Evolutionary conservation across 345 rosid genomes (phyloP), one percentile per base, ranked within the genome.

Genomic region (Xanthoceras sorbifolium): DNA sequence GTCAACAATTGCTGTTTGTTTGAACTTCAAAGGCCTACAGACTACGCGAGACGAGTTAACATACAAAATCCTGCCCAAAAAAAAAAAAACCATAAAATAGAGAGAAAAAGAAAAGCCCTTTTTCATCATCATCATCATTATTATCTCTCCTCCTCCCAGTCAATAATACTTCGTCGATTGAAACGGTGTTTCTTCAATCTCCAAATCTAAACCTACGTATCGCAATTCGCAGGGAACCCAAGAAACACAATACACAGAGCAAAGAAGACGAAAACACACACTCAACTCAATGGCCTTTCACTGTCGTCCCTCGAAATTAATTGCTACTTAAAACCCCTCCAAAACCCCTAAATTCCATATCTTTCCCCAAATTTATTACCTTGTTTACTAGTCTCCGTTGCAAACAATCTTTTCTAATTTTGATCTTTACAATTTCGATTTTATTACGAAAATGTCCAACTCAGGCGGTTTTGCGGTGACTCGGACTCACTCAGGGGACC

Each of bases 401-500:
- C 34, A 36, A n/a, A 25, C 48, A n/a, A 20, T 28, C 59, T 31
- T 23, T 20, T 23, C 5, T 57, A 3, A 40, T 18, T 17, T 62
- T 29, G 67, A 63, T 52, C 50, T 3, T 54, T 11, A 26, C 18
- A 36, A 52, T 54, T 65, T 54, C 64, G 14, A 1, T 23, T n/a
- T 12, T 26, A 25, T 65, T 68, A 20, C 64, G 5, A 32, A 32
- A 38, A 85, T 88, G 88, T 75, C 86, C 71, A 78, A 86, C 78
- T 71, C 83, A 20, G 79, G 84, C 64, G 86, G 86, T 36, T 85
- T 36, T 79, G 77, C 85, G 46, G 67, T 83, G 59, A 72, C 82
- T 48, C 80, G 89, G 54, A 71, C 80, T 36, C 84, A 67, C 71
- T 55, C 83, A 22, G 84, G 77, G 5, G 80, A 81, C 78, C 80